Base-by-base conservation (phyloP, 805 yeast species). In the Ogataea minuta region DNA sequence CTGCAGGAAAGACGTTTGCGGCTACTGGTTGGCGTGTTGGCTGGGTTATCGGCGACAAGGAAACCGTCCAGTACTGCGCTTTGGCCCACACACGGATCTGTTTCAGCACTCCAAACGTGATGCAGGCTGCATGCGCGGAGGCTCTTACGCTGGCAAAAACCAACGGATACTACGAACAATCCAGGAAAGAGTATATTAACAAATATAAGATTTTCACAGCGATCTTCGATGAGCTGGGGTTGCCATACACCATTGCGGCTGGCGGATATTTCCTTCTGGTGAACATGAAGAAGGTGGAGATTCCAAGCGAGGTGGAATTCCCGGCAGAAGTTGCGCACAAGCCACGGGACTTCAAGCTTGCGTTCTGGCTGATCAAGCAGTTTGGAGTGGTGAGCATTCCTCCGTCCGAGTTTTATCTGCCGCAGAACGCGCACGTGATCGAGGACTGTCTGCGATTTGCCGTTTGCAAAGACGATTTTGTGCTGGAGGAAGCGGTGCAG, bases 11-110 rank as follows among this genome's bases (percentile, higher is more conserved):
- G 64, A 80, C 96, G 0, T 93, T 93, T 68, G 95, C 96, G n/a
- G 96, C 96, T 30, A 93, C 99, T 9, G 99, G 99, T 38, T 93
- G 98, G 97, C 81, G 99, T 70, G 77, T 93, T 37, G 99, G 99
- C 39, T 93, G 95, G 95, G 74, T 91, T 26, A 81, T 90, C 46
- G 98, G 96, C 6, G 82, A 85, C 38, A 72, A 84, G n/a, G 85
- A 84, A 21, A 69, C 90, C 49, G 71, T 93, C 53, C 79, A 83
- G 49, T 87, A 85, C 57, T 95, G 81, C 4, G 73, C 88, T 6
- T 76, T 84, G 17, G 98, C 98, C 0, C 96, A 93, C 63, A 88
- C 96, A 2, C 77, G 99, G 64, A 91, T 93, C 53, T 88, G 96
- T 57, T 93, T 93, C 64, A 72, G 91, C 8, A 77, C 89, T 1